These are phyloP conservation scores for Silene noctiflora DNA, from an alignment of 179 eudicot genomes.

Conservation along the genomic window DNA sequence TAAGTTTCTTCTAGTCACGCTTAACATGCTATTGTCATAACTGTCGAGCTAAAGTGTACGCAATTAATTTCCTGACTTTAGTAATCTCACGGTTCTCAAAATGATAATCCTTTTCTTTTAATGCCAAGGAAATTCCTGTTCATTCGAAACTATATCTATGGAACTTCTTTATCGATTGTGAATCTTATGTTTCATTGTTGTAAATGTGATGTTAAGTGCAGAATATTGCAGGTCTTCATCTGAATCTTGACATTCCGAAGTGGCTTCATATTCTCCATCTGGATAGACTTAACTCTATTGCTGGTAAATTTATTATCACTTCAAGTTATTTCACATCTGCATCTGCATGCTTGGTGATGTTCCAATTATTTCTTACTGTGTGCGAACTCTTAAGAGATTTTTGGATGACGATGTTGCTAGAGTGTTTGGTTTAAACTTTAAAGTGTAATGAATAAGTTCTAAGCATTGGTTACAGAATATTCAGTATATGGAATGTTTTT, in stretches of 20 bases:
- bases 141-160: constrained; percentile 3
- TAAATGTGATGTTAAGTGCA: constrained; percentile 39
- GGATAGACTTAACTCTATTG: constrained; percentile 65
- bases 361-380: not conserved
- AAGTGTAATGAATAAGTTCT: not conserved
- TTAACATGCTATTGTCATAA: not conserved
- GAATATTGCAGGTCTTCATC: constrained; percentile 79
- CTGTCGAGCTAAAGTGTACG: not conserved
- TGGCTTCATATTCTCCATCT: constrained; percentile 72
- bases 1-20: not conserved
- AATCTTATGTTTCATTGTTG: constrained; percentile 8
- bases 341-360: not conserved
- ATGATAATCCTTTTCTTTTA: not conserved
- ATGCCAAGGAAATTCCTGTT: not conserved
- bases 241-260: constrained; percentile 78
- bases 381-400: not conserved
- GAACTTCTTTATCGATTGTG: not conserved
- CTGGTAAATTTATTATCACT: constrained; percentile 49
- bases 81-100: not conserved
- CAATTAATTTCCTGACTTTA: not conserved
- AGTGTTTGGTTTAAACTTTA: not conserved
- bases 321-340: constrained; percentile 15
- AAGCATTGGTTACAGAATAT: not conserved
- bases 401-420: not conserved
- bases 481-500: not conserved